Evolutionary conservation across 179 eudicot genomes (phyloP).

Genomic region (Dionaea muscipula): DNA sequence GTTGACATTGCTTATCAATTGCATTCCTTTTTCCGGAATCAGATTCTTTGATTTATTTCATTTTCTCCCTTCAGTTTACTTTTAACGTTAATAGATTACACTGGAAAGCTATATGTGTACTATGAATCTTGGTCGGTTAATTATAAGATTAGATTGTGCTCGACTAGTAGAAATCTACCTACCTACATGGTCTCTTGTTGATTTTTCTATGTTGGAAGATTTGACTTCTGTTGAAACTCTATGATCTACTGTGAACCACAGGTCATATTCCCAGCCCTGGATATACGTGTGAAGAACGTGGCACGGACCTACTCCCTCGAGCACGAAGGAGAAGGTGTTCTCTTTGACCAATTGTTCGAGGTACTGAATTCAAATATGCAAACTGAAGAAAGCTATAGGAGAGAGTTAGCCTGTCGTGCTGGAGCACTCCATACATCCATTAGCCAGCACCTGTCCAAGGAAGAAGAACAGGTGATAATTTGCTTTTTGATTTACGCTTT

Average conservation of each 20-base stretch:
- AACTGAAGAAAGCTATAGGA: constrained; percentile 64
- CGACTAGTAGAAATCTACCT: not conserved
- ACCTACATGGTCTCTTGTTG: not conserved
- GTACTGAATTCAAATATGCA: constrained; percentile 46
- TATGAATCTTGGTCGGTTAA: no score
- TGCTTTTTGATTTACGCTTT: not conserved
- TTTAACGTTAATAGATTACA: no score
- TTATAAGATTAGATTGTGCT: not conserved
- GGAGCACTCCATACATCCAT: constrained; percentile 91
- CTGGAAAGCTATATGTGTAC: no score
- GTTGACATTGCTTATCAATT: no score
- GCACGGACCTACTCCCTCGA: constrained; percentile 91
- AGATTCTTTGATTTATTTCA: no score
- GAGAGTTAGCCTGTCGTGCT: constrained; percentile 88
- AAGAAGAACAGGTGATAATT: constrained; percentile 71
- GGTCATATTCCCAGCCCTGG: constrained; percentile 98
- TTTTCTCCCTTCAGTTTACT: no score
- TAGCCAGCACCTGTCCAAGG: constrained; percentile 94
- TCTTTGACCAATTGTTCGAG: constrained; percentile 80
- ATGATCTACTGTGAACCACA: constrained; percentile 14
- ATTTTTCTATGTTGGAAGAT: constrained; percentile 1
- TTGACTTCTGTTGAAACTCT: constrained; percentile 4
- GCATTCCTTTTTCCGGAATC: no score
- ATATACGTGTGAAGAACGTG: constrained; percentile 90
- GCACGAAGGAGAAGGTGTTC: constrained; percentile 90